These are phyloP conservation scores for Pseudogymnoascus sp. DNA, from an alignment of 2,329 filamentous ascomycete species.

Conservation along the genomic window DNA sequence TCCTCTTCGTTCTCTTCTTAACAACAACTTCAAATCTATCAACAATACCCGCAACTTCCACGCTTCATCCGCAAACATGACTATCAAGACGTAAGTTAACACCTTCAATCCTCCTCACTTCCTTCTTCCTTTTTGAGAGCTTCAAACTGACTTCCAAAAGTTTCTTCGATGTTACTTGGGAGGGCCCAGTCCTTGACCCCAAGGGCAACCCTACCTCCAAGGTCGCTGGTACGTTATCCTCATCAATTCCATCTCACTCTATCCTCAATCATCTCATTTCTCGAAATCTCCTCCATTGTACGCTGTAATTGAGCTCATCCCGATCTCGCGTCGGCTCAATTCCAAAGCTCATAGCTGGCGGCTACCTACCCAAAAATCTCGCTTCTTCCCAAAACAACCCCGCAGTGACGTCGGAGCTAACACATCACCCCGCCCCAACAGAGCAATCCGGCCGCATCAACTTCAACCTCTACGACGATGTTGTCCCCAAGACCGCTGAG, in stretches of 20 bases:
- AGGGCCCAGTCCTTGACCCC: conserved; percentile 61
- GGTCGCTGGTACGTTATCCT: conserved; percentile 48
- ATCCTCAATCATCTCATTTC: background rate
- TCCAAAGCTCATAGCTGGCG: conserved; percentile 15
- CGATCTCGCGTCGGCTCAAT: background rate
- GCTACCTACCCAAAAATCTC: conserved; percentile 8
- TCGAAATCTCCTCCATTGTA: background rate
- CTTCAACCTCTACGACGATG: conserved; percentile 80
- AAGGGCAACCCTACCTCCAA: conserved; percentile 44
- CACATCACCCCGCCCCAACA: conserved; percentile 17
- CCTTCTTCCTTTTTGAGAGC: background rate
- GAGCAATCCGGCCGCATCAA: conserved; percentile 71
- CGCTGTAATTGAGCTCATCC: background rate
- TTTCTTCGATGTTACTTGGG: conserved; percentile 67
- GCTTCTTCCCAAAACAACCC: conserved; percentile 14
- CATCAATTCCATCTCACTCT: conserved; percentile 13
- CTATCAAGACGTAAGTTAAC: conserved; percentile 56
- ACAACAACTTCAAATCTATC: conserved; percentile 31
- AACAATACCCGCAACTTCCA: conserved; percentile 42
- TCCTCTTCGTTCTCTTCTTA: conserved; percentile 28
- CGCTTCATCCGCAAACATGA: conserved; percentile 66
- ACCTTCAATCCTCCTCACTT: conserved; percentile 14
- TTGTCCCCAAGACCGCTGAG: conserved; percentile 77
- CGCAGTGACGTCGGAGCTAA: conserved; percentile 18
- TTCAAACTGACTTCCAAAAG: conserved; percentile 29